Percentiles rank a stretch among this genome's conserved stretches.
Evolutionary conservation across 768 basidiomycete species (phyloP).

Genomic region (Leccinum rimulosum): DNA sequence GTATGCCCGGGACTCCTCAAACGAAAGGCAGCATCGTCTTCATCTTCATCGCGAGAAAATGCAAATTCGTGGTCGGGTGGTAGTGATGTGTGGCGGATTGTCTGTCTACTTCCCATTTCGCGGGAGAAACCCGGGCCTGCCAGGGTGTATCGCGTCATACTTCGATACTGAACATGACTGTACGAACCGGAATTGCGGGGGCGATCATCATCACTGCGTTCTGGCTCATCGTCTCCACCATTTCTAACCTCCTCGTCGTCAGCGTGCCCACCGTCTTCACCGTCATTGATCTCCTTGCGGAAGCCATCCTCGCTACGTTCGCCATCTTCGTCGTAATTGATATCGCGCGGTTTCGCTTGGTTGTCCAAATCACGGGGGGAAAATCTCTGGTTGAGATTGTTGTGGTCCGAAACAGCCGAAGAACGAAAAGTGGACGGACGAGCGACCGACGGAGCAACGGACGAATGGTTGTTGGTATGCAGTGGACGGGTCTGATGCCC

Average conservation of each 20-base stretch:
- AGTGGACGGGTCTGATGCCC: neutral
- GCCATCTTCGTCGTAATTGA: neutral
- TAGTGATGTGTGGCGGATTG: neutral
- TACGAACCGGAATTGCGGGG: neutral
- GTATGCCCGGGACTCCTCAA: no score
- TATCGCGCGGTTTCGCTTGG: neutral
- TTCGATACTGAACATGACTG: neutral
- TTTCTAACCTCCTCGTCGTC: neutral
- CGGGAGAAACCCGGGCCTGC: neutral
- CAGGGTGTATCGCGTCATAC: neutral
- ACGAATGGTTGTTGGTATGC: neutral
- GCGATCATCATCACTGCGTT: neutral
- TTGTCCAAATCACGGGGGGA: neutral
- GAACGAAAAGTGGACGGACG: no score
- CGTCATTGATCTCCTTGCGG: neutral
- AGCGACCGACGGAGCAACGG: neutral
- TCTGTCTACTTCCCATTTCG: neutral
- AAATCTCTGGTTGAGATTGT: neutral
- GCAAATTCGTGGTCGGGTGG: neutral
- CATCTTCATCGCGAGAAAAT: neutral
- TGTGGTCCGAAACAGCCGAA: neutral
- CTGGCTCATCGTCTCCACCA: neutral
- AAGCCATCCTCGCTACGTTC: neutral
- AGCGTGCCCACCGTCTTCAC: neutral
- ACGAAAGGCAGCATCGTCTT: neutral